phyloP scores from a whole-genome alignment of 78 protist species.

The Chrysochromulina tobinii region DNA sequence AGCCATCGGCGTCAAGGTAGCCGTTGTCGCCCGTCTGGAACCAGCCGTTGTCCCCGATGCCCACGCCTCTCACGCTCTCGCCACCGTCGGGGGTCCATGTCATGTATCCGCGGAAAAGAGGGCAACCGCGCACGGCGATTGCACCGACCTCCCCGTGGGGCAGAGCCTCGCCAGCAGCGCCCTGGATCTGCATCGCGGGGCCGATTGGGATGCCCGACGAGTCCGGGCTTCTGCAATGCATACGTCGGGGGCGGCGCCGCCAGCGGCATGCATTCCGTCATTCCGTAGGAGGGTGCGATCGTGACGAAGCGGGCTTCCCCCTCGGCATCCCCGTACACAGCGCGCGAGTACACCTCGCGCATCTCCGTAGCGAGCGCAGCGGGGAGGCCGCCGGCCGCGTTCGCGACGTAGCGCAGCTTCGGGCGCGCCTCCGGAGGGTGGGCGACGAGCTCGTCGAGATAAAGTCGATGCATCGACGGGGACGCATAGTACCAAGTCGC shows the following conservation, averaged over 20 bases:
- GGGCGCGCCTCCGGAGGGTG: not conserved
- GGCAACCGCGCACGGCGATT: not conserved
- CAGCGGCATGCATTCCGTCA: conserved; percentile 12
- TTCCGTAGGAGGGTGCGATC: not conserved
- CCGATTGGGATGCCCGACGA: not conserved
- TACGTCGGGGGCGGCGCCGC: not conserved
- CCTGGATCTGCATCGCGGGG: not conserved
- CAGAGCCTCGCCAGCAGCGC: not conserved
- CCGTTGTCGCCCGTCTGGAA: conserved; percentile 18
- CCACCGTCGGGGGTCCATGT: not conserved
- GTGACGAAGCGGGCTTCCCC: no score
- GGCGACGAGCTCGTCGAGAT: not conserved
- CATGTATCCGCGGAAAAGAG: not conserved
- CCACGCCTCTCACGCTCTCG: not conserved
- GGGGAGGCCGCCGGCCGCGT: not conserved
- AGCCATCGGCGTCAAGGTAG: conserved; percentile 4
- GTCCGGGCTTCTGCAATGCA: not conserved
- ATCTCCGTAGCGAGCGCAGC: not conserved
- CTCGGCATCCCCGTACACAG: not conserved
- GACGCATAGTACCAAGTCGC: not conserved
- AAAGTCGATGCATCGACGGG: not conserved
- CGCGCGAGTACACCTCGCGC: not conserved
- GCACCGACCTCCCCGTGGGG: not conserved
- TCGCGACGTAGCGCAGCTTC: not conserved
- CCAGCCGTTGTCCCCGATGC: not conserved